Percentiles rank a stretch among this genome's conserved stretches.
Evolutionary conservation across 1,284 basidiomycete species (phyloP).

Genomic region (Porogramme epimiltina): DNA sequence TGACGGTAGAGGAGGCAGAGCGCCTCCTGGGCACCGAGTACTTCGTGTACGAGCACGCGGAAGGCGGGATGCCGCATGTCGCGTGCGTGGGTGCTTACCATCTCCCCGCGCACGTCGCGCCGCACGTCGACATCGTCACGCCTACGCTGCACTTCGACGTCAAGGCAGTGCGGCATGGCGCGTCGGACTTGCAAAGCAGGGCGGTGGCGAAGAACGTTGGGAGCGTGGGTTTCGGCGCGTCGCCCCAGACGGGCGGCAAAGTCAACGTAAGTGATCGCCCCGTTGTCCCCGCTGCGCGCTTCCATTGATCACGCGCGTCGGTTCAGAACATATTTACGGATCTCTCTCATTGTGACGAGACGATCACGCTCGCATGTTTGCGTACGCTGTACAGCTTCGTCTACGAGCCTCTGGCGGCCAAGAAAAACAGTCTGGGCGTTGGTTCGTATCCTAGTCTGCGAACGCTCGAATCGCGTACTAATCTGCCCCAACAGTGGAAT

Average conservation of each 20-base stretch:
- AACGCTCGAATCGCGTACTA: constrained; percentile 22
- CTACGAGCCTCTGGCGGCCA: constrained; percentile 45
- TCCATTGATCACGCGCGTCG: background rate
- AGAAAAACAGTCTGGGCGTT: constrained; percentile 52
- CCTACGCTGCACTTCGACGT: constrained; percentile 28
- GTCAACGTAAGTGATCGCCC: constrained; percentile 43
- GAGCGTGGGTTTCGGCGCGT: constrained; percentile 5
- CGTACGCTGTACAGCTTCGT: constrained; percentile 48
- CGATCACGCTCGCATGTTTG: constrained; percentile 56
- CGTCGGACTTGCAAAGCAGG: constrained; percentile 1
- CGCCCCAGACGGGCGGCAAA: constrained; percentile 39
- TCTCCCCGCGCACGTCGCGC: constrained; percentile 24
- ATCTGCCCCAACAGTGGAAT: constrained; percentile 39
- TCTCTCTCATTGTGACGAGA: constrained; percentile 36
- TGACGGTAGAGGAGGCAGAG: constrained; percentile 48
- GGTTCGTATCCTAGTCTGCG: constrained; percentile 29
- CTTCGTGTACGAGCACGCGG: constrained; percentile 41
- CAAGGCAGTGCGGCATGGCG: constrained; percentile 12
- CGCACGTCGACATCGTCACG: constrained; percentile 25
- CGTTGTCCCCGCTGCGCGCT: background rate
- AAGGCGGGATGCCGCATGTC: constrained; percentile 17
- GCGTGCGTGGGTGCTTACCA: constrained; percentile 22
- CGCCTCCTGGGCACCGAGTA: constrained; percentile 47
- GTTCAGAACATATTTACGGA: constrained; percentile 13
- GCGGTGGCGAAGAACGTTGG: constrained; percentile 17